A percentile compares a stretch with the other conserved stretches of the same genome.
These are phyloP conservation scores for Mycena vitilis DNA, from an alignment of 768 basidiomycete genomes.

Conservation along the genomic window DNA sequence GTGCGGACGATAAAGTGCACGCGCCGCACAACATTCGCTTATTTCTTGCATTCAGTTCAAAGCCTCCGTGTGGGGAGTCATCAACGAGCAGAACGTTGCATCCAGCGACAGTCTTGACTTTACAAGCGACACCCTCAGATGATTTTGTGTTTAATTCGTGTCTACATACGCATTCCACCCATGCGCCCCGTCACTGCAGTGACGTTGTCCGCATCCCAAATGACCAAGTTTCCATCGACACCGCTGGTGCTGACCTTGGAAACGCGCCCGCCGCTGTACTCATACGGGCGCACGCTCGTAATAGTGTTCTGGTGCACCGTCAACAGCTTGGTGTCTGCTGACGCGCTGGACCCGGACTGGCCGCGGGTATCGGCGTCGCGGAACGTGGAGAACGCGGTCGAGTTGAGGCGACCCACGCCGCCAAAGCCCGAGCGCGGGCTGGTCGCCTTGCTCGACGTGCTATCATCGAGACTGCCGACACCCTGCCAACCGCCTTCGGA, in stretches of 20 bases:
- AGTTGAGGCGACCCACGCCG: constrained; percentile 83
- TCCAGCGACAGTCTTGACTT: constrained; percentile 41
- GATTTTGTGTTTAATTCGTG: constrained; percentile 23
- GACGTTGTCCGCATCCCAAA: constrained; percentile 85
- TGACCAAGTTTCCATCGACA: constrained; percentile 91
- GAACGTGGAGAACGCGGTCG: constrained; percentile 95
- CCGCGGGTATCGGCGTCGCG: constrained; percentile 89
- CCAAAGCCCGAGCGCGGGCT: constrained; percentile 59
- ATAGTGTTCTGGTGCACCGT: constrained; percentile 99
- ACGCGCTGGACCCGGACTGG: constrained; percentile 42
- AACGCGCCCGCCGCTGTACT: constrained; percentile 67
- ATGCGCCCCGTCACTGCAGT: constrained; percentile 50
- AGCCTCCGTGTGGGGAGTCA: constrained; percentile 94
- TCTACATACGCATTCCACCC: constrained; percentile 54
- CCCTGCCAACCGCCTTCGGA: constrained; percentile 81
- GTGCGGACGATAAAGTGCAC: constrained; percentile 55
- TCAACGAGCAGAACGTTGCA: constrained; percentile 76
- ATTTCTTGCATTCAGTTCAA: constrained; percentile 69
- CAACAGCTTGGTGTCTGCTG: constrained; percentile 76
- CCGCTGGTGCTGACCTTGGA: constrained; percentile 89
- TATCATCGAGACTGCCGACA: constrained; percentile 87
- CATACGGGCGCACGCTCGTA: constrained; percentile 87
- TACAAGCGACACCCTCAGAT: constrained; percentile 24
- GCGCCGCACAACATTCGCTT: constrained; percentile 40
- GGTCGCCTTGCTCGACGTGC: constrained; percentile 61